Evolutionary conservation across 2,329 filamentous ascomycete genomes (phyloP).

Genomic region (Tricladium varicosporioides): DNA sequence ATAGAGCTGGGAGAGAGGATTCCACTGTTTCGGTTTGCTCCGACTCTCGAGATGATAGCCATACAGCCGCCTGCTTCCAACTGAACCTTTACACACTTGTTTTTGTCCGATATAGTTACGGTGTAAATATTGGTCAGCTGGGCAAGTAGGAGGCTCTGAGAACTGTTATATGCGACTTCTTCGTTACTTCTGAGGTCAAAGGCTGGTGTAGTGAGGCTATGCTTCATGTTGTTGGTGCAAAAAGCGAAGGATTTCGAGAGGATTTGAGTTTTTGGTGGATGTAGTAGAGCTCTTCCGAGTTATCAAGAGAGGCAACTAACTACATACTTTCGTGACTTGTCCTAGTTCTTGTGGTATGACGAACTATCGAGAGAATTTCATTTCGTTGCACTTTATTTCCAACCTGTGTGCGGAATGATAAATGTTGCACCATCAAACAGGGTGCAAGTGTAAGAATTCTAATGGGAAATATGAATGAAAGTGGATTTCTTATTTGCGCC

Average conservation of each 20-base stretch:
- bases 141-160: constrained; percentile 53
- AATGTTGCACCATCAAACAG: too few species aligned
- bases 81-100: constrained; percentile 36
- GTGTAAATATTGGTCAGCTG: constrained; percentile 40
- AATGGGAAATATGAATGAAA: too few species aligned
- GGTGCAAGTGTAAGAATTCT: too few species aligned
- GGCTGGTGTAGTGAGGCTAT: constrained; percentile 32
- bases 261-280: background rate
- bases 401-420: too few species aligned
- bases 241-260: background rate
- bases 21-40: background rate
- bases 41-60: constrained; percentile 1
- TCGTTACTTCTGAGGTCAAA: constrained; percentile 45
- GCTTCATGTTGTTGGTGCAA: constrained; percentile 37
- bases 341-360: too few species aligned
- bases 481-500: too few species aligned
- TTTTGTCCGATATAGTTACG: constrained; percentile 11
- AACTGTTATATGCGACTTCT: constrained; percentile 48
- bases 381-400: too few species aligned
- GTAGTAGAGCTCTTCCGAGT: background rate
- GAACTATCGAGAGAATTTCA: too few species aligned
- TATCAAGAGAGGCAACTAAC: too few species aligned
- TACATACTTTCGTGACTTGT: too few species aligned
- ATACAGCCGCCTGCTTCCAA: constrained; percentile 38
- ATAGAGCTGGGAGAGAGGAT: background rate